These are phyloP conservation scores for Pterulicium gracile DNA, from an alignment of 1,284 basidiomycete genomes.

Conservation along the genomic window DNA sequence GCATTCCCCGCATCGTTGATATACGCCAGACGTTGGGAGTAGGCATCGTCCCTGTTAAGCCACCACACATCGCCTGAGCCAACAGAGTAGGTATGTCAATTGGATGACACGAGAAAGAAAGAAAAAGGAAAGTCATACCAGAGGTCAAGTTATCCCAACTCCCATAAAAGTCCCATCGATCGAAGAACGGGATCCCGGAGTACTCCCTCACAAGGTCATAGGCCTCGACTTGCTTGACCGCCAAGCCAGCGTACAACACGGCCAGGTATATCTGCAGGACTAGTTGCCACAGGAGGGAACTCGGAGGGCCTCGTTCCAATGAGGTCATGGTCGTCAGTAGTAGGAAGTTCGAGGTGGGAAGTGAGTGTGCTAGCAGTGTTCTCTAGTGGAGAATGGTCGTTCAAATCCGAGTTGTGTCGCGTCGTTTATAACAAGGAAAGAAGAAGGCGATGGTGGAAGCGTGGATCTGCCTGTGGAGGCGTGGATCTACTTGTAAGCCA, in stretches of 20 bases:
- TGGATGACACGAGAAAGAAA: conserved; percentile 11
- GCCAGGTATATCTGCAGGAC: too few species aligned
- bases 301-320: too few species aligned
- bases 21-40: conserved; percentile 38
- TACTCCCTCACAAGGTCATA: background rate
- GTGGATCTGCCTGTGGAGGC: background rate
- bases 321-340: too few species aligned
- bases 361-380: too few species aligned
- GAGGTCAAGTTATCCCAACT: conserved; percentile 40
- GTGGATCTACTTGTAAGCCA: background rate
- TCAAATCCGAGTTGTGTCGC: background rate
- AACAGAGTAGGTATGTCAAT: background rate
- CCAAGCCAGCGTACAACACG: too few species aligned
- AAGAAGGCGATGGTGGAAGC: background rate
- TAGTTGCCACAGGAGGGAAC: too few species aligned
- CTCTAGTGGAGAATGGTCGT: background rate
- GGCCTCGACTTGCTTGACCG: too few species aligned
- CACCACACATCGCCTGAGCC: conserved; percentile 45
- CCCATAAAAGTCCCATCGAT: conserved; percentile 46
- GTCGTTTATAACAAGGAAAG: background rate
- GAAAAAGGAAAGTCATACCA: conserved; percentile 9
- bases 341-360: too few species aligned
- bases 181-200: conserved; percentile 28
- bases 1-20: conserved; percentile 40
- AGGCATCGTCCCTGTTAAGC: conserved; percentile 34